Conservation (phyloP, 176 grass and related monocot species). For the Ananas comosus region DNA sequence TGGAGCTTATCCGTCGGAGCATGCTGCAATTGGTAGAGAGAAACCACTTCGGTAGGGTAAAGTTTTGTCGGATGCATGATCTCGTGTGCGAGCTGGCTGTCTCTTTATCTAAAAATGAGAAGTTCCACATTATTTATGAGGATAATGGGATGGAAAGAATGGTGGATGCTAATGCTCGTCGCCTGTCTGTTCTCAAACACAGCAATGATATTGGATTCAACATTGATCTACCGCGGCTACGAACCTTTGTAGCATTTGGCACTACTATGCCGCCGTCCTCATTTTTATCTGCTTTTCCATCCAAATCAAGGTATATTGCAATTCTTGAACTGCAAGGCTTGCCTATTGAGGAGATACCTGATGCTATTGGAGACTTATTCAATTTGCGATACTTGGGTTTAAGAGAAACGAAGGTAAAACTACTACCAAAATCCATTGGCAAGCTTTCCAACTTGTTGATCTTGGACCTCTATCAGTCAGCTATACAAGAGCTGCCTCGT, state of each 20-base stretch:
- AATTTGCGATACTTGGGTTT: slow-evolving; percentile 44
- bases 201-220: background rate
- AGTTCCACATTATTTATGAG: slow-evolving; percentile 11
- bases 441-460: slow-evolving; percentile 41
- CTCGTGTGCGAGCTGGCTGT: slow-evolving; percentile 34
- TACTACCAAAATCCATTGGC: slow-evolving; percentile 30
- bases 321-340: slow-evolving; percentile 20
- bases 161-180: background rate
- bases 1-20: slow-evolving; percentile 22
- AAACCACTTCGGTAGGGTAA: slow-evolving; percentile 13
- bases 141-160: background rate
- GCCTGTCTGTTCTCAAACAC: slow-evolving; percentile 5
- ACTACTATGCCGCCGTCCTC: background rate
- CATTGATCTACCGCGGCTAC: slow-evolving; percentile 3
- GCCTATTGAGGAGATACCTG: slow-evolving; percentile 8
- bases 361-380: slow-evolving; percentile 30
- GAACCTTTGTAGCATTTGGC: slow-evolving; percentile 33
- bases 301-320: slow-evolving; percentile 18
- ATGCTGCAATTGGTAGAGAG: slow-evolving; percentile 30
- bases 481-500: slow-evolving; percentile 9
- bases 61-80: slow-evolving; percentile 36
- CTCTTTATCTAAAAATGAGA: slow-evolving; percentile 12
- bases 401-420: slow-evolving; percentile 19
- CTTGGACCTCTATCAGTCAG: slow-evolving; percentile 12
- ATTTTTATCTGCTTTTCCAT: slow-evolving; percentile 8